Evolutionary conservation across 2,329 filamentous ascomycete genomes (phyloP).

Genomic region (Diaporthe amygdali): DNA sequence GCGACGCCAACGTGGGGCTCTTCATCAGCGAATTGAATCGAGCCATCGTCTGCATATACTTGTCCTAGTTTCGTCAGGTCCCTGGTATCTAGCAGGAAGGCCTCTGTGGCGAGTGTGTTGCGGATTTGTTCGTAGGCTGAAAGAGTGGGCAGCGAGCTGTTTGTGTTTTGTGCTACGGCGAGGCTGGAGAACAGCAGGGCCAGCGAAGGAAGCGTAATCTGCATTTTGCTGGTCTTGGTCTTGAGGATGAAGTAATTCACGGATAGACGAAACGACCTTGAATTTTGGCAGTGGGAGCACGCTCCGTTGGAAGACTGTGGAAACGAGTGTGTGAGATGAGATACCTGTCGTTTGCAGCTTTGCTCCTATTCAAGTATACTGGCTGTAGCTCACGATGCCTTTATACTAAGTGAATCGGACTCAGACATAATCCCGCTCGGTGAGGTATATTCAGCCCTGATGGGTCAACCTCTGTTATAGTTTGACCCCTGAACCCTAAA

Average conservation of each 20-base stretch:
- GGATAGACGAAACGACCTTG: background rate
- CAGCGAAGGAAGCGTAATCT: background rate
- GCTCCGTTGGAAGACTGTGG: too few relatives aligned
- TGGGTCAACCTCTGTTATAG: background rate
- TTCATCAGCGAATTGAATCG: background rate
- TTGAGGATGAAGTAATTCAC: background rate
- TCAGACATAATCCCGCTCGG: background rate
- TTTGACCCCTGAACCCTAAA: constrained; percentile 1
- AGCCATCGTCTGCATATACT: background rate
- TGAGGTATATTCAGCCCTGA: background rate
- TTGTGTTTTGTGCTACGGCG: background rate
- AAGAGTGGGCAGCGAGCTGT: background rate
- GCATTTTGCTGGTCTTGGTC: background rate
- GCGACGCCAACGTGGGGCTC: background rate
- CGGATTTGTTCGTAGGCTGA: constrained; percentile 14
- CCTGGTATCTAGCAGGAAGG: constrained; percentile 2
- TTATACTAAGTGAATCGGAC: background rate
- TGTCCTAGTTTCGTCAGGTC: constrained; percentile 1
- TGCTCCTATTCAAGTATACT: too few relatives aligned
- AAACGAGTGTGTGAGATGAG: background rate
- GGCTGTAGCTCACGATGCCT: too few relatives aligned
- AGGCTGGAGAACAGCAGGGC: background rate
- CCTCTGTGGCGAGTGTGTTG: background rate
- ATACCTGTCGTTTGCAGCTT: background rate
- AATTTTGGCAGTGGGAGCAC: too few relatives aligned